Evolutionary conservation across 2,329 filamentous ascomycete species (phyloP).

Genomic region (Cryphonectria naterciae): DNA sequence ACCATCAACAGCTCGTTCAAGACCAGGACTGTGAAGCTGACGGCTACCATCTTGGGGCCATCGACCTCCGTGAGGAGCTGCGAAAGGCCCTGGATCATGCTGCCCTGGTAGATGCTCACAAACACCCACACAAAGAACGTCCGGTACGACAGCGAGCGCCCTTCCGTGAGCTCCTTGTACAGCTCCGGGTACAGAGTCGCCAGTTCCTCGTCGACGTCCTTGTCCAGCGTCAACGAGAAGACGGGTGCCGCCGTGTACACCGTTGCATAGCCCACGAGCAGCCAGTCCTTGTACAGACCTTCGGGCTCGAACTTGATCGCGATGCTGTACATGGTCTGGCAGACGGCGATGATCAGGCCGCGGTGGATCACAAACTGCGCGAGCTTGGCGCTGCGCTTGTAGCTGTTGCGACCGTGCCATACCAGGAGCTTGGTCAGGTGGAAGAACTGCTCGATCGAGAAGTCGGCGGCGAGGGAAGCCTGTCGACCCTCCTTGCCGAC

Average conservation of each 20-base stretch:
- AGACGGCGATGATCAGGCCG: conserved; percentile 91
- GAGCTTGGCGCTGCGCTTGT: conserved; percentile 93
- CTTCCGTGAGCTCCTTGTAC: conserved; percentile 94
- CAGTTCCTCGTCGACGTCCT: conserved; percentile 90
- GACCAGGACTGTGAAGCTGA: conserved; percentile 89
- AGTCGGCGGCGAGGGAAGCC: conserved; percentile 92
- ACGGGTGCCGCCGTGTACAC: conserved; percentile 94
- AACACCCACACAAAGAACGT: conserved; percentile 98
- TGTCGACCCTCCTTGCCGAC: conserved; percentile 97
- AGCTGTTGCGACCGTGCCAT: conserved; percentile 97
- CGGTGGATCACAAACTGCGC: conserved; percentile 98
- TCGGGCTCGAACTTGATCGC: conserved; percentile 91
- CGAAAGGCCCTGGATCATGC: conserved; percentile 91
- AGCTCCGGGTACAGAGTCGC: conserved; percentile 96
- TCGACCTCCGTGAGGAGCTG: conserved; percentile 85
- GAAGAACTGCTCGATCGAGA: conserved; percentile 93
- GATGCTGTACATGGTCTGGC: conserved; percentile 97
- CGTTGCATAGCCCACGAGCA: conserved; percentile 94
- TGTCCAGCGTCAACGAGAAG: conserved; percentile 90
- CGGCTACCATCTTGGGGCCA: conserved; percentile 77
- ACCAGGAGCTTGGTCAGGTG: conserved; percentile 96
- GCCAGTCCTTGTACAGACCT: conserved; percentile 94
- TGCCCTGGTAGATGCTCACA: conserved; percentile 92
- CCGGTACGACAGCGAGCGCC: conserved; percentile 83
- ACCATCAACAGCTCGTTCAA: conserved; percentile 98